phyloP scores from a whole-genome alignment of 1,284 basidiomycete species.

The Cryptococcus amylolentus region DNA sequence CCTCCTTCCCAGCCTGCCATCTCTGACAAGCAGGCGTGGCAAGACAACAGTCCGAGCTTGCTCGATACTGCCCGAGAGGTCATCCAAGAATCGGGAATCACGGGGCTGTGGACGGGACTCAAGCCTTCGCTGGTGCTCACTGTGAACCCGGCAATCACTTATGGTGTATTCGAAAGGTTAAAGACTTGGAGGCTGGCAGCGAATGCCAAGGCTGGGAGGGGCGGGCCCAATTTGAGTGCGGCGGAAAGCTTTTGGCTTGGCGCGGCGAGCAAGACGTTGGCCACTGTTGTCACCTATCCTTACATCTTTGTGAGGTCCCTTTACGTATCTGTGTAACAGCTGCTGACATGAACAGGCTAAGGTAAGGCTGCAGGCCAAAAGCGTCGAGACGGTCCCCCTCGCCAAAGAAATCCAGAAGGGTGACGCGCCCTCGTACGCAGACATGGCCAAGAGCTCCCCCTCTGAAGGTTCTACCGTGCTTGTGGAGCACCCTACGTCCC shows the following conservation, averaged over 20 bases:
- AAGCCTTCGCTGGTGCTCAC: slow-evolving; percentile 90
- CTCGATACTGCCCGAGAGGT: slow-evolving; percentile 79
- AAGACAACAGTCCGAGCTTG: slow-evolving; percentile 27
- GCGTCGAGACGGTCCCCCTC: slow-evolving; percentile 4
- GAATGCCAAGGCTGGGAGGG: slow-evolving; percentile 44
- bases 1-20: slow-evolving; percentile 5
- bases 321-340: neutral
- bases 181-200: slow-evolving; percentile 54
- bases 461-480: slow-evolving; percentile 8
- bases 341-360: slow-evolving; percentile 61
- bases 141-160: slow-evolving; percentile 97
- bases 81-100: slow-evolving; percentile 83
- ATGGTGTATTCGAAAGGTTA: slow-evolving; percentile 89
- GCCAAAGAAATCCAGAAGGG: neutral
- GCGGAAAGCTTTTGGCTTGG: slow-evolving; percentile 81
- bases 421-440: slow-evolving; percentile 29
- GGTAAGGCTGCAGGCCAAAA: slow-evolving; percentile 83
- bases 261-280: slow-evolving; percentile 91
- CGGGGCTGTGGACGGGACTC: slow-evolving; percentile 91
- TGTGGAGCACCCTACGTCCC: slow-evolving; percentile 1
- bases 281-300: slow-evolving; percentile 73
- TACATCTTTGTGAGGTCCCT: slow-evolving; percentile 45
- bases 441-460: slow-evolving; percentile 14
- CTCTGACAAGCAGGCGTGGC: neutral
- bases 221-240: slow-evolving; percentile 52